Conservation (phyloP, 305 asterid species). For the Fraxinus platypoda region DNA sequence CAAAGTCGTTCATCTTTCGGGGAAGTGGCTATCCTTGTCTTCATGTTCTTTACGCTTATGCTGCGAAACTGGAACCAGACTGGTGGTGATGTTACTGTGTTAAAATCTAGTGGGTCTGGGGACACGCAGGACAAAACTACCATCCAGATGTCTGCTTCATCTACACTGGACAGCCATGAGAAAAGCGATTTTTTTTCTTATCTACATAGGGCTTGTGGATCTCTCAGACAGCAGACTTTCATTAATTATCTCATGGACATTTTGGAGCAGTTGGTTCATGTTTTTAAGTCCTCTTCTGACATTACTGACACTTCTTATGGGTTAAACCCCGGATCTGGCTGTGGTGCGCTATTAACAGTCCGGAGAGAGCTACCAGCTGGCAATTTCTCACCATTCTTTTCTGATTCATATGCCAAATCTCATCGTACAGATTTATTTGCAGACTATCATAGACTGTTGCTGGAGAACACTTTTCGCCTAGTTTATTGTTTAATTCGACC, state of each 20-base stretch:
- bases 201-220: conserved; percentile 70
- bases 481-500: conserved; percentile 96
- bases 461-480: conserved; percentile 92
- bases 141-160: conserved; percentile 51
- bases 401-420: conserved; percentile 92
- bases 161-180: conserved; percentile 63
- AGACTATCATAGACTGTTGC: conserved; percentile 78
- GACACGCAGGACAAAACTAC: conserved; percentile 69
- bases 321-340: conserved; percentile 70
- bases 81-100: conserved; percentile 62
- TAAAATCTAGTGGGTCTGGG: conserved; percentile 58
- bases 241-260: conserved; percentile 94
- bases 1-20: conserved; percentile 81
- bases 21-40: conserved; percentile 79
- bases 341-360: conserved; percentile 83
- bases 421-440: conserved; percentile 92
- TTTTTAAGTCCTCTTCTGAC: conserved; percentile 74
- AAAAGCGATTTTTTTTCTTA: conserved; percentile 63
- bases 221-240: conserved; percentile 85
- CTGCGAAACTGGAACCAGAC: conserved; percentile 99
- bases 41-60: conserved; percentile 97
- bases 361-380: conserved; percentile 98
- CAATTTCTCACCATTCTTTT: conserved; percentile 89
- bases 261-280: conserved; percentile 82
- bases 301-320: conserved; percentile 61